Evolutionary conservation across 2,329 filamentous ascomycete species (phyloP).

Genomic region (Coniochaeta sp.): DNA sequence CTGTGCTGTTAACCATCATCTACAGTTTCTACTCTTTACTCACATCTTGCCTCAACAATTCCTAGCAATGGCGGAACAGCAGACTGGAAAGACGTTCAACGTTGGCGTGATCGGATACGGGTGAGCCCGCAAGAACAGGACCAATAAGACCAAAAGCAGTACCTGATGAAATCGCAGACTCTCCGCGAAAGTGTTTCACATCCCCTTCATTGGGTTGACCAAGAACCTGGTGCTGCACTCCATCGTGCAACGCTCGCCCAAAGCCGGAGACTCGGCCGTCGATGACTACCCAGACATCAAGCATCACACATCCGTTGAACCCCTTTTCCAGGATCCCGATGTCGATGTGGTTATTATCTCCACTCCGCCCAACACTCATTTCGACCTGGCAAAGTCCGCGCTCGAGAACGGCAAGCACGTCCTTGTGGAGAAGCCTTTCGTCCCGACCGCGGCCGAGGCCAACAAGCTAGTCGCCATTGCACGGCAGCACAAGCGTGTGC

Average conservation of each 20-base stretch:
- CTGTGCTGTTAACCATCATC: background rate
- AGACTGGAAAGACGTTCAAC: conserved; percentile 3
- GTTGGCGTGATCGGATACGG: conserved; percentile 11
- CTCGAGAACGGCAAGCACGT: conserved; percentile 68
- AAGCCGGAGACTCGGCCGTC: conserved; percentile 56
- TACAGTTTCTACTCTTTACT: background rate
- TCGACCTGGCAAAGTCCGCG: conserved; percentile 53
- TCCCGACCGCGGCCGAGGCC: conserved; percentile 61
- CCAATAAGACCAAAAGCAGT: background rate
- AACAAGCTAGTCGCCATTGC: conserved; percentile 51
- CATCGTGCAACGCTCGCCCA: conserved; percentile 68
- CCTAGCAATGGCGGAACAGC: background rate
- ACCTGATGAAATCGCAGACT: conserved; percentile 27
- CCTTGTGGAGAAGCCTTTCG: conserved; percentile 75
- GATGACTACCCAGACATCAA: conserved; percentile 59
- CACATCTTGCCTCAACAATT: background rate
- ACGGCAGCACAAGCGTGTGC: conserved; percentile 37
- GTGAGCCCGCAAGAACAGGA: conserved; percentile 5
- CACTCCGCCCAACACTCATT: conserved; percentile 67
- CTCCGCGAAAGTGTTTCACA: conserved; percentile 75
- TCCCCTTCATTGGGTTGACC: conserved; percentile 64
- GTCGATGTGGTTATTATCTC: conserved; percentile 65
- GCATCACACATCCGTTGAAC: conserved; percentile 54
- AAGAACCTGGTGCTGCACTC: conserved; percentile 61
- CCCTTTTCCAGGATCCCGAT: conserved; percentile 55